Conservation (phyloP, 371 early-diverging fungal genomes). For the Gilbertella persicaria region DNA sequence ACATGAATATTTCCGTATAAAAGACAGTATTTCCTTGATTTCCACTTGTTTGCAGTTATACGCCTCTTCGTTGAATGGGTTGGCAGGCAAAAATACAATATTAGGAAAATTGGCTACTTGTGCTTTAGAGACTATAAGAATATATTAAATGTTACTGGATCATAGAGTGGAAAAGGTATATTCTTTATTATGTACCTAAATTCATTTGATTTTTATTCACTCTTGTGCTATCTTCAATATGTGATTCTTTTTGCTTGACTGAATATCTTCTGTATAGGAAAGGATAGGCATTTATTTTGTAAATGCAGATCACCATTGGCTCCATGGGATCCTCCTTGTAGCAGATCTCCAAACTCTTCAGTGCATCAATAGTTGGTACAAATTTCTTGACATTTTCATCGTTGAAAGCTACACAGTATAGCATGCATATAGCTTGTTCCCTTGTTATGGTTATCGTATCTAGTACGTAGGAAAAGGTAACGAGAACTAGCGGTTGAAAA, state of each 20-base stretch:
- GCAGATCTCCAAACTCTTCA: conserved; percentile 21
- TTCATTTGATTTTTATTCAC: conserved; percentile 17
- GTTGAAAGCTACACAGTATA: conserved; percentile 22
- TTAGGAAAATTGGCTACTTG: conserved; percentile 17
- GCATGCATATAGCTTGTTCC: conserved; percentile 23
- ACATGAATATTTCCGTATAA: conserved; percentile 10
- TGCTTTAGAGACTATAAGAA: conserved; percentile 15
- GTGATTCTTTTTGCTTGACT: conserved; percentile 12
- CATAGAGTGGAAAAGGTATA: conserved; percentile 18
- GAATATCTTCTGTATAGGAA: conserved; percentile 21
- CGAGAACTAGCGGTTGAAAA: conserved; percentile 11
- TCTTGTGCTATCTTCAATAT: conserved; percentile 18
- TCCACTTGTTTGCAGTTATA: conserved; percentile 25
- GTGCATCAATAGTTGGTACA: conserved; percentile 17
- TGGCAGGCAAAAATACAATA: conserved; percentile 16
- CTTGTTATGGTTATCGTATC: conserved; percentile 24
- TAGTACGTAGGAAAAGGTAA: conserved; percentile 12
- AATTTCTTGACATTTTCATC: conserved; percentile 21
- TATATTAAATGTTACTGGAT: conserved; percentile 16
- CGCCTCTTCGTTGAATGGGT: conserved; percentile 23
- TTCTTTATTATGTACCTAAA: conserved; percentile 17
- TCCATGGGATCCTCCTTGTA: conserved; percentile 30
- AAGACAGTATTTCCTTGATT: conserved; percentile 17
- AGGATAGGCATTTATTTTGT: conserved; percentile 21
- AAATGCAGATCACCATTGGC: conserved; percentile 19